Conservation (phyloP, 2,329 filamentous ascomycete species). For the Phialophora expanda region DNA sequence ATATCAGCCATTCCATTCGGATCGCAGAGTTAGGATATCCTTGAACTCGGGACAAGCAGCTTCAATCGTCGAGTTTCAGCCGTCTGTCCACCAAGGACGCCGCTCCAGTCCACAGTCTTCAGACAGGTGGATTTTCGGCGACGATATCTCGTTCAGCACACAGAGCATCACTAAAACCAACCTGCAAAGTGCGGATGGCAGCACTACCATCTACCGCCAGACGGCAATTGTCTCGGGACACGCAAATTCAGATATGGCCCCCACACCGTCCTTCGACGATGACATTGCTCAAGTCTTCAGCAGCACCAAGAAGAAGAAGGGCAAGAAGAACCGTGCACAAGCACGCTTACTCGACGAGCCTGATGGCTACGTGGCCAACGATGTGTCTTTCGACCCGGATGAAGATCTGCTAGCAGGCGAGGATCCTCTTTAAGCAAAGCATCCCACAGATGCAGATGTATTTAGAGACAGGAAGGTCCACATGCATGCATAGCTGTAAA, state of each 20-base stretch:
- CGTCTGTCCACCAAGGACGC: slow-evolving; percentile 11
- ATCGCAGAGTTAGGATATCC: slow-evolving; percentile 79
- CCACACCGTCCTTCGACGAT: slow-evolving; percentile 56
- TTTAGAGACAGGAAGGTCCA: neutral
- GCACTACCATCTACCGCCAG: slow-evolving; percentile 35
- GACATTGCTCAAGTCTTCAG: slow-evolving; percentile 58
- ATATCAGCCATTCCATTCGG: slow-evolving; percentile 95
- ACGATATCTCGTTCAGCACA: slow-evolving; percentile 49
- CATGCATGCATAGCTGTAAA: neutral
- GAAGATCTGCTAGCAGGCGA: slow-evolving; percentile 18
- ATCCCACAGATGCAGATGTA: neutral
- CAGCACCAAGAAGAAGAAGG: slow-evolving; percentile 74
- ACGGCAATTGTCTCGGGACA: slow-evolving; percentile 25
- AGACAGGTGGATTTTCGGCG: slow-evolving; percentile 61
- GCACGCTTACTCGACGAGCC: slow-evolving; percentile 18
- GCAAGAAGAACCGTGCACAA: slow-evolving; percentile 39
- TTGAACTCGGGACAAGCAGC: slow-evolving; percentile 57
- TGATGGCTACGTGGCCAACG: slow-evolving; percentile 12
- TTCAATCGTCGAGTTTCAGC: slow-evolving; percentile 24
- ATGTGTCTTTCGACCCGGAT: slow-evolving; percentile 13
- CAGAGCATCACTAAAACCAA: slow-evolving; percentile 9
- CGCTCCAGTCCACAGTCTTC: slow-evolving; percentile 28
- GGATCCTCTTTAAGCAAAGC: slow-evolving; percentile 4
- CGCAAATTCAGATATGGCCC: neutral
- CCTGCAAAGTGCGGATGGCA: slow-evolving; percentile 13